A percentile compares a stretch with the other conserved stretches of the same genome.
These are phyloP conservation scores for Pyrenopolyporus hunteri DNA, from an alignment of 495 filamentous ascomycete genomes.

Conservation along the genomic window DNA sequence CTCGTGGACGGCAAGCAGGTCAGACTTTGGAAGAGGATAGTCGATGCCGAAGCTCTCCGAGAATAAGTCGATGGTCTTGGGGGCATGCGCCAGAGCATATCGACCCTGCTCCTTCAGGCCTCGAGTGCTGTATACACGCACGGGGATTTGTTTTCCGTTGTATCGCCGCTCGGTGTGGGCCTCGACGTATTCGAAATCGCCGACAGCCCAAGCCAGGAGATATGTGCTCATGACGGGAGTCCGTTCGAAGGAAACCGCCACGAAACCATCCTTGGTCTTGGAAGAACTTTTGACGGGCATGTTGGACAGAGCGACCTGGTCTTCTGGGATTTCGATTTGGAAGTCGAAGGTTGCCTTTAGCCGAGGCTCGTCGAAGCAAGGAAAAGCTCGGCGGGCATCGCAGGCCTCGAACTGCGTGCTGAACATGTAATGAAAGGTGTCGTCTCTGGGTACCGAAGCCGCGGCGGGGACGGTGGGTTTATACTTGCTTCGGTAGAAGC, in stretches of 20 bases:
- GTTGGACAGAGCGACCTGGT: constrained; percentile 87
- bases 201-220: constrained; percentile 92
- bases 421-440: constrained; percentile 88
- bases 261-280: constrained; percentile 66
- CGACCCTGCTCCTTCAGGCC: constrained; percentile 87
- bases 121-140: constrained; percentile 91
- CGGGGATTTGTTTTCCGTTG: constrained; percentile 85
- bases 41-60: constrained; percentile 94
- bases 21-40: constrained; percentile 94
- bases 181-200: constrained; percentile 96
- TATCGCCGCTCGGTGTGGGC: constrained; percentile 86
- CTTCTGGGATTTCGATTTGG: constrained; percentile 84
- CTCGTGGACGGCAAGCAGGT: constrained; percentile 95
- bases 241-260: constrained; percentile 81
- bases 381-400: constrained; percentile 91
- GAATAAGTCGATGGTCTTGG: constrained; percentile 91
- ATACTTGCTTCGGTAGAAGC: constrained; percentile 95
- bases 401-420: constrained; percentile 97
- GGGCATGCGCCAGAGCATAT: constrained; percentile 84
- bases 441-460: constrained; percentile 75
- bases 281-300: constrained; percentile 81
- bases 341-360: constrained; percentile 96
- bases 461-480: constrained; percentile 74
- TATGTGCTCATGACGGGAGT: constrained; percentile 98
- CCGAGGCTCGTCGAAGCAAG: constrained; percentile 98